phyloP scores from a whole-genome alignment of 352 stramenopile species.

The Pythium coloratum region DNA sequence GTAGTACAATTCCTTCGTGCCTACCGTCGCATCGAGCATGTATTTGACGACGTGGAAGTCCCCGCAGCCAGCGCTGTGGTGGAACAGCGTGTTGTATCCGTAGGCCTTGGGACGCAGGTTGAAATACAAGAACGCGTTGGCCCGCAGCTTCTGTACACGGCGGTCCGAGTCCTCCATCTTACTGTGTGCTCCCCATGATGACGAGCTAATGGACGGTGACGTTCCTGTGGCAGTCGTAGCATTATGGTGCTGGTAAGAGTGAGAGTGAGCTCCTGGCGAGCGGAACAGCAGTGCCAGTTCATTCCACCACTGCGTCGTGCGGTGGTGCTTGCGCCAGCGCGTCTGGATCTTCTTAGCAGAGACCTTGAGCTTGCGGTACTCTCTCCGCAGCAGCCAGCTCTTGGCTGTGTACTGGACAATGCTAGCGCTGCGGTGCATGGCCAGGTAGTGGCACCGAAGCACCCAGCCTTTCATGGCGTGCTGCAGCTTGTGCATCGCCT shows the following conservation, averaged over 20 bases:
- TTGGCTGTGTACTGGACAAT: conserved; percentile 52
- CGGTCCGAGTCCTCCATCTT: conserved; percentile 75
- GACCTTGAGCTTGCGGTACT: conserved; percentile 36
- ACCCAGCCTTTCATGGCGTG: conserved; percentile 56
- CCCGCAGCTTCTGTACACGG: conserved; percentile 53
- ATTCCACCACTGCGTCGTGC: conserved; percentile 37
- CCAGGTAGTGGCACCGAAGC: conserved; percentile 41
- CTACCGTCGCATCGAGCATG: conserved; percentile 46
- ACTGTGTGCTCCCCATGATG: conserved; percentile 44
- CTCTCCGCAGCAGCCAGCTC: conserved; percentile 51
- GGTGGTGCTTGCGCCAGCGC: conserved; percentile 40
- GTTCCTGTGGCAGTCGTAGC: background rate
- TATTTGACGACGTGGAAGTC: conserved; percentile 82
- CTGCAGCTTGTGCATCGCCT: conserved; percentile 43
- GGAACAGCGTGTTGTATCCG: conserved; percentile 73
- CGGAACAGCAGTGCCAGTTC: conserved; percentile 59
- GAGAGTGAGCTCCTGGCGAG: conserved; percentile 8
- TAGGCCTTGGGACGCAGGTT: conserved; percentile 47
- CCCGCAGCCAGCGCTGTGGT: conserved; percentile 56
- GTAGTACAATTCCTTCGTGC: conserved; percentile 35
- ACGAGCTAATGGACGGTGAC: conserved; percentile 3
- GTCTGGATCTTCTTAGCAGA: conserved; percentile 43
- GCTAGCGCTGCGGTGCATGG: conserved; percentile 29
- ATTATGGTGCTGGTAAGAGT: background rate
- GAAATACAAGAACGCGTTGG: conserved; percentile 49